Percentiles rank a stretch among this genome's conserved stretches.
Evolutionary conservation across 495 filamentous ascomycete genomes (phyloP).

Genomic region (Cryomyces antarcticus): DNA sequence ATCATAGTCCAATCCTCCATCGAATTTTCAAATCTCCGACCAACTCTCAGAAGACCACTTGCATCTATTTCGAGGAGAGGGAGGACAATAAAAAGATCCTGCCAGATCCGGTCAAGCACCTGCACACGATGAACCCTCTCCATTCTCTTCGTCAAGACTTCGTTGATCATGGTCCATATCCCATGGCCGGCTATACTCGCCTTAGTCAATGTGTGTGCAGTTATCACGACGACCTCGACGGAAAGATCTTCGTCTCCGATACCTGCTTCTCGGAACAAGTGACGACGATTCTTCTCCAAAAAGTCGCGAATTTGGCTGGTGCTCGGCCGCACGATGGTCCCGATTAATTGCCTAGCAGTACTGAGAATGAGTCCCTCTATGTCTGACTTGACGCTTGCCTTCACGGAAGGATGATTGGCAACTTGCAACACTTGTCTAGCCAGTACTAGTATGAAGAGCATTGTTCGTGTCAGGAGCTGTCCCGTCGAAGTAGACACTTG

Average conservation of each 20-base stretch:
- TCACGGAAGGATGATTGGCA: constrained; percentile 5
- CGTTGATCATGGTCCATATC: constrained; percentile 40
- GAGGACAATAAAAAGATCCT: constrained; percentile 47
- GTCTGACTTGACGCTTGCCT: neutral
- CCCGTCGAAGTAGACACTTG: neutral
- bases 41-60: constrained; percentile 36
- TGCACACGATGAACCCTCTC: constrained; percentile 27
- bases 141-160: constrained; percentile 19
- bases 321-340: no score
- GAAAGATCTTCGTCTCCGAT: constrained; percentile 36
- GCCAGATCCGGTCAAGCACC: constrained; percentile 51
- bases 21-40: constrained; percentile 28
- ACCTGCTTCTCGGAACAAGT: constrained; percentile 37
- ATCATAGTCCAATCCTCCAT: constrained; percentile 57
- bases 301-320: constrained; percentile 16
- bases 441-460: constrained; percentile 9
- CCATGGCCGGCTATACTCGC: constrained; percentile 22
- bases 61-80: constrained; percentile 61
- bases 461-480: neutral
- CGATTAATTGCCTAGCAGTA: constrained; percentile 1
- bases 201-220: constrained; percentile 35
- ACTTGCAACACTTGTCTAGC: constrained; percentile 8
- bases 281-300: constrained; percentile 38
- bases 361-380: neutral
- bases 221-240: constrained; percentile 45